phyloP scores from a whole-genome alignment of 192 early-diverging fungal genomes.

The Gaertneriomyces semiglobifer region DNA sequence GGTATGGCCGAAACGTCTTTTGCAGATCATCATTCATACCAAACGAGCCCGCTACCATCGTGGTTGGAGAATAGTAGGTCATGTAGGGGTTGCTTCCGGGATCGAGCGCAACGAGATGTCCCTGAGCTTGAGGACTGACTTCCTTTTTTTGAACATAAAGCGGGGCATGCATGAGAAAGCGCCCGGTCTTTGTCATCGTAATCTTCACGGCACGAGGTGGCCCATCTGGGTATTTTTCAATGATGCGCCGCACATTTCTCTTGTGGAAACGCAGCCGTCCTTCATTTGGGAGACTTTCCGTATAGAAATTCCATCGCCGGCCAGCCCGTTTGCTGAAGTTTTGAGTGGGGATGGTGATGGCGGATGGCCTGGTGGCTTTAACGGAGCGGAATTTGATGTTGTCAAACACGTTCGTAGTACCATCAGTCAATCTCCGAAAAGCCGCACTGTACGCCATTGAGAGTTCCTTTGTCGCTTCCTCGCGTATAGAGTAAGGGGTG shows the following conservation, averaged over 20 bases:
- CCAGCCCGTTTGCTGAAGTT: neutral
- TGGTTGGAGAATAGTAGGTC: conserved; percentile 12
- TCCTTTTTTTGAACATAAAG: conserved; percentile 13
- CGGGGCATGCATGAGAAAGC: conserved; percentile 18
- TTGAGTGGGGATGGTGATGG: conserved; percentile 9
- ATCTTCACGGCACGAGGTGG: conserved; percentile 17
- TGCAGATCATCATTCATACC: conserved; percentile 3
- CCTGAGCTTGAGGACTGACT: neutral
- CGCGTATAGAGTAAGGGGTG: neutral
- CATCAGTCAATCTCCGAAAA: neutral
- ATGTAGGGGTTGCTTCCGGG: conserved; percentile 10
- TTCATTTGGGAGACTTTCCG: neutral
- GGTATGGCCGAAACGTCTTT: neutral
- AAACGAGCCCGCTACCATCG: conserved; percentile 15
- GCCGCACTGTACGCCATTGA: conserved; percentile 8
- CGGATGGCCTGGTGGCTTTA: neutral
- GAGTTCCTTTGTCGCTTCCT: neutral
- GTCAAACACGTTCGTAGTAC: conserved; percentile 9
- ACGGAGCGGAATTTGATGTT: conserved; percentile 11
- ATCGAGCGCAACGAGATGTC: conserved; percentile 4
- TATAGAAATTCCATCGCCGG: conserved; percentile 2
- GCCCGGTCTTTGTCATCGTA: conserved; percentile 18
- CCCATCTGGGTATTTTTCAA: conserved; percentile 2
- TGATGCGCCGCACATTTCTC: neutral
- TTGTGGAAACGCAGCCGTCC: conserved; percentile 11